Conservation (phyloP, 2,329 filamentous ascomycete species). For the Phialophora macrospora region DNA sequence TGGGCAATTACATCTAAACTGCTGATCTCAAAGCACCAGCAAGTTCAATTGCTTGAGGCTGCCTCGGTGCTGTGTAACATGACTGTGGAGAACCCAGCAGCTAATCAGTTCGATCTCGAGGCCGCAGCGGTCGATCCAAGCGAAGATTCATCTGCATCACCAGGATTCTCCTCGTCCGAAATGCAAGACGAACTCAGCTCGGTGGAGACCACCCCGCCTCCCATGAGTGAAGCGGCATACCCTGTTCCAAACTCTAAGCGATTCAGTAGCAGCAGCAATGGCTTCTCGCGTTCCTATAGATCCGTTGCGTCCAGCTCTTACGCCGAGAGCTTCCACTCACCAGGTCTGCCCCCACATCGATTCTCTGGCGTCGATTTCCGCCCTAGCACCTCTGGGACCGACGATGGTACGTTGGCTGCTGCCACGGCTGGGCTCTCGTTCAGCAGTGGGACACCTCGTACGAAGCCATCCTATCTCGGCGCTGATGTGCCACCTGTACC, state of each 20-base stretch:
- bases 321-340: slow-evolving; percentile 57
- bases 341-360: slow-evolving; percentile 63
- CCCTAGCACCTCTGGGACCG: slow-evolving; percentile 77
- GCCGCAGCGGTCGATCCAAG: slow-evolving; percentile 72
- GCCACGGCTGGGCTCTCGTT: slow-evolving; percentile 89
- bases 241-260: slow-evolving; percentile 63
- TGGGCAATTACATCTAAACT: slow-evolving; percentile 97
- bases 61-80: slow-evolving; percentile 95
- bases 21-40: slow-evolving; percentile 98
- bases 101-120: slow-evolving; percentile 69
- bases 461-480: slow-evolving; percentile 65
- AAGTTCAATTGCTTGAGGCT: slow-evolving; percentile 95
- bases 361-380: slow-evolving; percentile 77
- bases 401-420: slow-evolving; percentile 85
- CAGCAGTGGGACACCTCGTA: slow-evolving; percentile 82
- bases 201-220: slow-evolving; percentile 89
- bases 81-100: slow-evolving; percentile 70
- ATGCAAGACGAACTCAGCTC: slow-evolving; percentile 78
- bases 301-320: slow-evolving; percentile 65
- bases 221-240: slow-evolving; percentile 69
- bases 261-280: slow-evolving; percentile 56
- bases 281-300: slow-evolving; percentile 79
- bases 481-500: slow-evolving; percentile 85
- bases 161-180: slow-evolving; percentile 81
- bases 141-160: slow-evolving; percentile 81